Base-by-base conservation (phyloP, 2,329 filamentous ascomycete species). In the Diaporthe sp. region DNA sequence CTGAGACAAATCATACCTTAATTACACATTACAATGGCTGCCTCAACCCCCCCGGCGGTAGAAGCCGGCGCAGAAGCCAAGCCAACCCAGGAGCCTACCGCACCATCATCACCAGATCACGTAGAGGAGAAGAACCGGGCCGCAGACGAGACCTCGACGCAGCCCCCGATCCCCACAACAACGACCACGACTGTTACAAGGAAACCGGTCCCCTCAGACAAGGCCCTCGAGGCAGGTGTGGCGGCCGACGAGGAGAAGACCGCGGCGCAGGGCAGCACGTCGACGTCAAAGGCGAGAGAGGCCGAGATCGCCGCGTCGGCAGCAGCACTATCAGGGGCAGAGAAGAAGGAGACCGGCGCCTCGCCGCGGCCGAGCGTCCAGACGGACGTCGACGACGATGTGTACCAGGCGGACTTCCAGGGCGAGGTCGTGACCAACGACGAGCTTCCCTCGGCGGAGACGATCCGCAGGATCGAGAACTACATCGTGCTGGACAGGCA, bases 401-500 rank as follows among this genome's bases (percentile, higher is more conserved):
- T 80, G 73, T 81, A 81, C 76, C 80, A 82, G 39, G 72, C 78
- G 39, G 90, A 92, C 78, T 92, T 92, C 80, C 85, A 87, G 13
- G 90, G 90, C 77, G 85, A 90, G 71, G 84, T 92, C 22, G 82
- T 86, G 67, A 91, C 88, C 15, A 89, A 87, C 80, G 87, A 93
- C 80, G 85, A 88, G 51, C 80, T 92, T 3, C 91, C 91, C 0
- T 85, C 88, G 0, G 79, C 81, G 28, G 85, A 87, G 73, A 86
- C 85, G 4, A 82, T 93, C 37, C 85, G 84, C 72, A 86, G 85
- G 78, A 87, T 92, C 55, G 89, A 90, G 77, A 81, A 88, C 78
- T 89, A 90, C 80, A 84, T 87, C 0, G 87, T 95, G 20, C 87
- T 93, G 58, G 92, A 94, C 82, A 86, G 86, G 51, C 83, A 92